Evolutionary conservation across 345 rosid genomes (phyloP).

Genomic region (Hypericum androsaemum): DNA sequence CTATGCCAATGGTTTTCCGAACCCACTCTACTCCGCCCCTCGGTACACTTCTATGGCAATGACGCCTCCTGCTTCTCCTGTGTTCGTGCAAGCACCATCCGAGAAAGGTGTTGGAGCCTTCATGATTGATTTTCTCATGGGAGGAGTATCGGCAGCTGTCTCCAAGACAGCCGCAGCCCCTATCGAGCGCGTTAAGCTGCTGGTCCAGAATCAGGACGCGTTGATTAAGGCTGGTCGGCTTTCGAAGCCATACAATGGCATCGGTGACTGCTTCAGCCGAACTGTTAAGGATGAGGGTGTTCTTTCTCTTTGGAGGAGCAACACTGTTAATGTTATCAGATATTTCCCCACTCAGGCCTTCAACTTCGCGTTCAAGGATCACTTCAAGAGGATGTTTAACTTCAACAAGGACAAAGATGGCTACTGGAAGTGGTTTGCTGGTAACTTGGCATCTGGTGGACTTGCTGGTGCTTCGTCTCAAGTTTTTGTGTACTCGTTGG

Average conservation of each 20-base stretch:
- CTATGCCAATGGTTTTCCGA: slow-evolving; percentile 26
- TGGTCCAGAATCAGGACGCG: slow-evolving; percentile 6
- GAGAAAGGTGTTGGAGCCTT: background rate
- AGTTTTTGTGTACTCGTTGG: slow-evolving; percentile 6
- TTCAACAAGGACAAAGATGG: slow-evolving; percentile 2
- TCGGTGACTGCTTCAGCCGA: background rate
- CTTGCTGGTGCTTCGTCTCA: background rate
- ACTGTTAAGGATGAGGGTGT: slow-evolving; percentile 1
- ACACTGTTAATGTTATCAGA: slow-evolving; percentile 2
- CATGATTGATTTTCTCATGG: background rate
- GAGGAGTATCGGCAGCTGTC: background rate
- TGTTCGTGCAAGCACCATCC: background rate
- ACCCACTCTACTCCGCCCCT: slow-evolving; percentile 22
- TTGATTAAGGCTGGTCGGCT: slow-evolving; percentile 1
- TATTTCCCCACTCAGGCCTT: slow-evolving; percentile 5
- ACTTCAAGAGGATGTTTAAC: slow-evolving; percentile 4
- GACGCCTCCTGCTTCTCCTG: background rate
- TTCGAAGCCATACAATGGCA: background rate
- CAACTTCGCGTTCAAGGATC: slow-evolving; percentile 2
- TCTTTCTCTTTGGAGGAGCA: background rate
- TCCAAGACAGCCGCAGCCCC: slow-evolving; percentile 1
- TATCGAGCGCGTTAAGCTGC: slow-evolving; percentile 4
- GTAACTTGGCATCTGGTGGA: slow-evolving; percentile 1
- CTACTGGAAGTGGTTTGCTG: slow-evolving; percentile 4
- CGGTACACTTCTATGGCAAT: slow-evolving; percentile 17